These are phyloP conservation scores for Erucastrum elatum DNA, from an alignment of 345 rosid species.

Conservation along the genomic window DNA sequence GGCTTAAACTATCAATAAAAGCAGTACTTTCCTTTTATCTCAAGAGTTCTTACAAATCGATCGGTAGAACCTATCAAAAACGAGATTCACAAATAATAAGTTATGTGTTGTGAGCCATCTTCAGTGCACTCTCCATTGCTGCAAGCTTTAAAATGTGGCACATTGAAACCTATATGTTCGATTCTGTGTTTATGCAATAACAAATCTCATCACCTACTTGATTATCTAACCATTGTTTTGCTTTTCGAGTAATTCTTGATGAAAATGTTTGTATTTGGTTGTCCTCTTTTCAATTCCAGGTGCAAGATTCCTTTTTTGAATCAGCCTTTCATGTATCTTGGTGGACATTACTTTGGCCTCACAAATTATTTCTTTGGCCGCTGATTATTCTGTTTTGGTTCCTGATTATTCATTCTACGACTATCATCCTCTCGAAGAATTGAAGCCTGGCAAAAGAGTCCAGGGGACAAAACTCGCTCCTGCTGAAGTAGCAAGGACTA, in stretches of 20 bases:
- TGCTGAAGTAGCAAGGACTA: constrained; percentile 84
- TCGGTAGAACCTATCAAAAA: no score
- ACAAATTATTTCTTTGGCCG: constrained; percentile 32
- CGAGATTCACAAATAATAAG: no score
- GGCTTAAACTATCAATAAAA: no score
- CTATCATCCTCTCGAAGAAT: constrained; percentile 91
- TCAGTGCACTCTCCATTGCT: no score
- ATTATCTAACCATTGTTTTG: neutral
- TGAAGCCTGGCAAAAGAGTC: constrained; percentile 54
- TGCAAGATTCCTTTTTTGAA: constrained; percentile 57
- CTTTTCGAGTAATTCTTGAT: neutral
- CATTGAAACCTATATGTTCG: neutral
- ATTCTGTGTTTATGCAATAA: neutral
- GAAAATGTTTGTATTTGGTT: constrained; percentile 1
- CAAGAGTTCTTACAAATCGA: no score
- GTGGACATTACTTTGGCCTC: constrained; percentile 28
- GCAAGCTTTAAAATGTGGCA: no score
- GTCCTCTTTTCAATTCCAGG: constrained; percentile 40
- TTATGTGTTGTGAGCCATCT: no score
- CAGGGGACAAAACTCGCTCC: constrained; percentile 68
- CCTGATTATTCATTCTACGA: constrained; percentile 6
- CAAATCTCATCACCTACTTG: neutral
- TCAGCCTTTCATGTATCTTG: constrained; percentile 54
- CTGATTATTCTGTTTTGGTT: no score
- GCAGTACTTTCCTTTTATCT: no score